Conservation (phyloP, 192 early-diverging fungal genomes). For the Borealophlyctis nickersoniae region DNA sequence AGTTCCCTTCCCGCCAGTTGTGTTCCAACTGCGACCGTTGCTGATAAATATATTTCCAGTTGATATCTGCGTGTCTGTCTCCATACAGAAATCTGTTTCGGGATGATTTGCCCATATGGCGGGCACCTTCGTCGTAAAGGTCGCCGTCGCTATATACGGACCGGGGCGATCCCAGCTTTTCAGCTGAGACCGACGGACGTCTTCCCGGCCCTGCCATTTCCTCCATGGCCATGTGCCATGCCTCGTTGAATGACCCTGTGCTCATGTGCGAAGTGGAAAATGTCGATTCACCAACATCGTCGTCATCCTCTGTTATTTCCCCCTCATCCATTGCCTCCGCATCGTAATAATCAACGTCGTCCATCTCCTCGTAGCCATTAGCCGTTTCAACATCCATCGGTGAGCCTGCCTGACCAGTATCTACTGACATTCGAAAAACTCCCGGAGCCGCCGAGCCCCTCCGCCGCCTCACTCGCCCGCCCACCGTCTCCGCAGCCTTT, state of each 20-base stretch:
- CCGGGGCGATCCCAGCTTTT: not conserved
- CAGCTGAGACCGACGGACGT: not conserved
- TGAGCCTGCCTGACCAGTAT: too few species aligned
- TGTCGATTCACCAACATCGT: not conserved
- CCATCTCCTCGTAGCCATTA: not conserved
- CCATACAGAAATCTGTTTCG: not conserved
- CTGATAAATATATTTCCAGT: slow-evolving; percentile 73
- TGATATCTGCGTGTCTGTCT: slow-evolving; percentile 40
- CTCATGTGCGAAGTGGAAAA: not conserved
- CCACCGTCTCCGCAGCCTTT: not conserved
- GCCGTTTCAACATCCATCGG: not conserved
- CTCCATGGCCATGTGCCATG: not conserved
- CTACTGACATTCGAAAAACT: too few species aligned
- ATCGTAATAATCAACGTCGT: not conserved
- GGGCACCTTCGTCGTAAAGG: not conserved
- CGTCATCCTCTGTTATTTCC: not conserved
- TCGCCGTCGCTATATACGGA: not conserved
- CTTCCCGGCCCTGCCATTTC: not conserved
- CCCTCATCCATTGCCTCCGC: not conserved
- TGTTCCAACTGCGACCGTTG: slow-evolving; percentile 60
- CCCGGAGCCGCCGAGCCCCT: not conserved
- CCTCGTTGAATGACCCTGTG: not conserved
- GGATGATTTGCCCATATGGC: not conserved
- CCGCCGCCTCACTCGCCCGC: not conserved
- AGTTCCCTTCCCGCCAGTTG: slow-evolving; percentile 72